A percentile compares a stretch with the other conserved stretches of the same genome.
Conservation (phyloP, 345 rosid genomes). For the Orychophragmus violaceus region DNA sequence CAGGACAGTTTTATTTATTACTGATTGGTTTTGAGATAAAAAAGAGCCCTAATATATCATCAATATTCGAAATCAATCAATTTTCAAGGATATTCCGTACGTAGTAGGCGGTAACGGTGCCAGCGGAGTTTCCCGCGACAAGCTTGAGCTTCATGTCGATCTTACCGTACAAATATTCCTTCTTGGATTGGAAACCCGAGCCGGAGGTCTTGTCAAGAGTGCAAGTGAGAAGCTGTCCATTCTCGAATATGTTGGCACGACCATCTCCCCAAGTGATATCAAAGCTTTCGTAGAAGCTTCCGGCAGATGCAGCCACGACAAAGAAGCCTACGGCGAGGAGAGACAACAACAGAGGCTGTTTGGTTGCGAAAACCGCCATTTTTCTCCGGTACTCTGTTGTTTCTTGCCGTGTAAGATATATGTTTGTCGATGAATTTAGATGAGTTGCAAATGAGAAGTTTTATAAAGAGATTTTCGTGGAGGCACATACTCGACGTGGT, state of each 20-base stretch:
- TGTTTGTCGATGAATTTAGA: constrained; percentile 5
- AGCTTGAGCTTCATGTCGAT: constrained; percentile 48
- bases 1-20: background rate
- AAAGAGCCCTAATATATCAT: background rate
- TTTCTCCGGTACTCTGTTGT: background rate
- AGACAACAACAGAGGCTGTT: constrained; percentile 20
- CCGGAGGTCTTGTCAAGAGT: constrained; percentile 43
- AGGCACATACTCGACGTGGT: constrained; percentile 33
- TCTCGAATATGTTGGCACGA: constrained; percentile 35
- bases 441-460: background rate
- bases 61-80: too few relatives aligned
- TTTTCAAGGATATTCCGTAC: constrained; percentile 25
- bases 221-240: constrained; percentile 38
- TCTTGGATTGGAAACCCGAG: constrained; percentile 44
- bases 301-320: constrained; percentile 25
- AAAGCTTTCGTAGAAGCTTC: constrained; percentile 33
- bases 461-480: constrained; percentile 28
- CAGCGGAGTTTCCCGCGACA: constrained; percentile 43
- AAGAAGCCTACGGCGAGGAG: constrained; percentile 19
- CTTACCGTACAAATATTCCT: constrained; percentile 37
- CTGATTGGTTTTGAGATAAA: background rate
- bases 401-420: constrained; percentile 2
- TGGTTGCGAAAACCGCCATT: constrained; percentile 15
- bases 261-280: constrained; percentile 40
- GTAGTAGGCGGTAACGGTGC: constrained; percentile 40